phyloP scores from a whole-genome alignment of 2,329 filamentous ascomycete genomes.

The Ampelomyces quisqualis region DNA sequence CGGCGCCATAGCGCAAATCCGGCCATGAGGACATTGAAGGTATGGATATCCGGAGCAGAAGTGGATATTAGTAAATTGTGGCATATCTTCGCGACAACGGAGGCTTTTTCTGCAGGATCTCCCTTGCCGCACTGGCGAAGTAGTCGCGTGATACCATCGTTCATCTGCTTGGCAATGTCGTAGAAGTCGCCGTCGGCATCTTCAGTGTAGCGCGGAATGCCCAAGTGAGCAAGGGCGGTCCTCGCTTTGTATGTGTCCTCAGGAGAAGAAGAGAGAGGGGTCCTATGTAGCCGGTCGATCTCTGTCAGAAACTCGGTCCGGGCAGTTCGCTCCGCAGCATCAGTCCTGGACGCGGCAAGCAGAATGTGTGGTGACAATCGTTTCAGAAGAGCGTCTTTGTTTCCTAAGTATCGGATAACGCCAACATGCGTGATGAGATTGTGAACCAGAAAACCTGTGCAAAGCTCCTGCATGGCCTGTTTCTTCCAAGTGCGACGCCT shows the following conservation, averaged over 20 bases:
- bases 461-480: constrained; percentile 44
- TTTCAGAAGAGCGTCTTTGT: constrained; percentile 3
- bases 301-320: constrained; percentile 19
- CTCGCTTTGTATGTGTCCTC: constrained; percentile 15
- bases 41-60: constrained; percentile 64
- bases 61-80: constrained; percentile 67
- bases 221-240: constrained; percentile 10
- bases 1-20: constrained; percentile 52
- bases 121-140: constrained; percentile 17
- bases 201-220: constrained; percentile 40
- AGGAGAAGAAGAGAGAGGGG: constrained; percentile 9
- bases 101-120: constrained; percentile 13
- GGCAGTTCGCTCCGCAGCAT: constrained; percentile 3
- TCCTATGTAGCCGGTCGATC: constrained; percentile 15
- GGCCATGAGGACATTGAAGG: constrained; percentile 70
- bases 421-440: constrained; percentile 31
- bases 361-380: constrained; percentile 26
- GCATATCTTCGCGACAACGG: constrained; percentile 44
- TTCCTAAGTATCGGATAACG: constrained; percentile 7
- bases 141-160: constrained; percentile 29
- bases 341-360: constrained; percentile 10
- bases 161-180: constrained; percentile 31
- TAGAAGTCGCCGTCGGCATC: constrained; percentile 43
- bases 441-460: constrained; percentile 45
- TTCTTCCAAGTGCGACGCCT: constrained; percentile 47